phyloP scores from a whole-genome alignment of 257 asterid genomes.

The Ligustrum vulgare region DNA sequence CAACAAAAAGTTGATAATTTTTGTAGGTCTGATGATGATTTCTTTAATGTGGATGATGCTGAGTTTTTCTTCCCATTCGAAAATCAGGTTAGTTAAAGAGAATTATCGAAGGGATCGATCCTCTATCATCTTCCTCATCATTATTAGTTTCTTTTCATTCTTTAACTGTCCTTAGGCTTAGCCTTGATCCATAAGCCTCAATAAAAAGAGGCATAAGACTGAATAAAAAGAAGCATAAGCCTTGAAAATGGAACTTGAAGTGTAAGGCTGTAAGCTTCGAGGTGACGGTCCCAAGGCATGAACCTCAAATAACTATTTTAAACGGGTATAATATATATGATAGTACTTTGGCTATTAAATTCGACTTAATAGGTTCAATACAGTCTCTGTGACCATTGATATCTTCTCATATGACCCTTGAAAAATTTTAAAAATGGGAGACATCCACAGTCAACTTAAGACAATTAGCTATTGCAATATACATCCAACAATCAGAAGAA shows the following conservation, averaged over 20 bases:
- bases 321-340: background rate
- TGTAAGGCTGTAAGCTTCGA: background rate
- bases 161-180: background rate
- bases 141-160: no score
- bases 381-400: no score
- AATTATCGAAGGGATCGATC: no score
- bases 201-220: background rate
- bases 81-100: conserved; percentile 30
- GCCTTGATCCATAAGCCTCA: background rate
- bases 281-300: background rate
- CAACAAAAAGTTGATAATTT: conserved; percentile 22
- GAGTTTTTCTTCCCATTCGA: conserved; percentile 19
- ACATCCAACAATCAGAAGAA: no score
- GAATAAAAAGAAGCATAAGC: background rate
- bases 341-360: background rate
- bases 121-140: no score
- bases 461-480: no score
- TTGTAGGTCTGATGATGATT: conserved; percentile 20
- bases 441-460: no score
- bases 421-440: no score
- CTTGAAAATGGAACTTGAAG: background rate
- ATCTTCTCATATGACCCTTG: no score
- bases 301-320: background rate
- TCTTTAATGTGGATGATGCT: background rate
- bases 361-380: background rate